Conservation (phyloP, 2,329 filamentous ascomycete species). For the Juglanconis juglandina region DNA sequence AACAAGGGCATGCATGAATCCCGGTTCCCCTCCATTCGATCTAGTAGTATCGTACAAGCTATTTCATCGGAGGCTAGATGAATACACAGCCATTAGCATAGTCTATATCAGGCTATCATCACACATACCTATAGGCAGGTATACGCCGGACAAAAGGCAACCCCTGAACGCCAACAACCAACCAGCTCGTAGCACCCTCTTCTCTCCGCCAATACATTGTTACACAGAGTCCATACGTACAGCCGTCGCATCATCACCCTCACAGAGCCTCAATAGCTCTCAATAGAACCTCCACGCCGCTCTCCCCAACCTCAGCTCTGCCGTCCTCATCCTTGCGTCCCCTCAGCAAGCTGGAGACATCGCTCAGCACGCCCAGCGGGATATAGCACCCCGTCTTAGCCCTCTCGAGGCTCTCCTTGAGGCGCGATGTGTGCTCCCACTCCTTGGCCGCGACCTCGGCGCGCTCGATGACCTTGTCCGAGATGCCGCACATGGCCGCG, state of each 20-base stretch:
- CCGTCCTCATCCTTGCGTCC: slow-evolving; percentile 40
- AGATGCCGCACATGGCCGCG: slow-evolving; percentile 95
- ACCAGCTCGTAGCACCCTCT: neutral
- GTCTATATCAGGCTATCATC: neutral
- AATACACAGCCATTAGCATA: neutral
- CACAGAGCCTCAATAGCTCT: slow-evolving; percentile 58
- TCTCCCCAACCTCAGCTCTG: slow-evolving; percentile 39
- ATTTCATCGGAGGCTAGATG: neutral
- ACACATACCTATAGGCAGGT: neutral
- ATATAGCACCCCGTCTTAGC: slow-evolving; percentile 77
- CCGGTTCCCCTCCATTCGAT: neutral
- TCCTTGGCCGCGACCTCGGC: slow-evolving; percentile 85
- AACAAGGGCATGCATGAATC: neutral
- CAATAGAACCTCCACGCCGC: slow-evolving; percentile 57
- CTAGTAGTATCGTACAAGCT: neutral
- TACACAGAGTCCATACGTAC: neutral
- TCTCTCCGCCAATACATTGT: neutral
- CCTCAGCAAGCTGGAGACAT: slow-evolving; percentile 74
- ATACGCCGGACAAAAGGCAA: neutral
- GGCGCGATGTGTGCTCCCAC: slow-evolving; percentile 90
- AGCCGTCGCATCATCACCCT: neutral
- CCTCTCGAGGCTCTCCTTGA: slow-evolving; percentile 84
- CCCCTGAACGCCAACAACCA: neutral
- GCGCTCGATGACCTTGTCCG: slow-evolving; percentile 73
- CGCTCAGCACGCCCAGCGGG: slow-evolving; percentile 81